These are phyloP conservation scores for Ploettnerulaceae sp. DNA, from an alignment of 2,329 filamentous ascomycete genomes.

Conservation along the genomic window DNA sequence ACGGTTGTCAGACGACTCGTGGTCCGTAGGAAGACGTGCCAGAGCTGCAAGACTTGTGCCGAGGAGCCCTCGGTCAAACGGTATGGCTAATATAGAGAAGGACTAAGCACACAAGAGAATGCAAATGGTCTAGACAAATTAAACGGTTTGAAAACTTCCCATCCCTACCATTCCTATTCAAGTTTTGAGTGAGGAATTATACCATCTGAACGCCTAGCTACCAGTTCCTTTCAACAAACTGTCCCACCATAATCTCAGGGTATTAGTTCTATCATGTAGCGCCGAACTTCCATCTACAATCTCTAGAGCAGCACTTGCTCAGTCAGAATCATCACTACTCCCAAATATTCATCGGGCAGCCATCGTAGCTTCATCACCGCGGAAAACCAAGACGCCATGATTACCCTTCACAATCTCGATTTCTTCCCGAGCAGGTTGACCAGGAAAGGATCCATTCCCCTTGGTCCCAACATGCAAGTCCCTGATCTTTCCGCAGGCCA, in stretches of 20 bases:
- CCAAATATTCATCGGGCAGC: slow-evolving; percentile 29
- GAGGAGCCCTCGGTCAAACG: too few relatives aligned
- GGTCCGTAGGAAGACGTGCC: neutral
- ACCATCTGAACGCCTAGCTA: slow-evolving; percentile 13
- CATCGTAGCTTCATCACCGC: slow-evolving; percentile 39
- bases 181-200: slow-evolving; percentile 6
- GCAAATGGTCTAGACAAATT: neutral
- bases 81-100: too few relatives aligned
- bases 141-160: neutral
- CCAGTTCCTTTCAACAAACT: slow-evolving; percentile 8
- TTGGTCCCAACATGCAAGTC: slow-evolving; percentile 44
- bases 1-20: neutral
- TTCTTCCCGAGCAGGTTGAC: slow-evolving; percentile 12
- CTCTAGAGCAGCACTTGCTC: slow-evolving; percentile 2
- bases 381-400: slow-evolving; percentile 49
- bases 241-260: slow-evolving; percentile 3
- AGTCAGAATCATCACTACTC: neutral
- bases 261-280: slow-evolving; percentile 14
- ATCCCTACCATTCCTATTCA: slow-evolving; percentile 1
- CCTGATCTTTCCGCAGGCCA: slow-evolving; percentile 44
- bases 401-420: slow-evolving; percentile 36
- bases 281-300: neutral
- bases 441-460: slow-evolving; percentile 9
- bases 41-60: too few relatives aligned
- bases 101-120: neutral